Evolutionary conservation across 2,329 filamentous ascomycete genomes (phyloP), one percentile per base, ranked within the genome.

Genomic region (Epicoccum nigrum): DNA sequence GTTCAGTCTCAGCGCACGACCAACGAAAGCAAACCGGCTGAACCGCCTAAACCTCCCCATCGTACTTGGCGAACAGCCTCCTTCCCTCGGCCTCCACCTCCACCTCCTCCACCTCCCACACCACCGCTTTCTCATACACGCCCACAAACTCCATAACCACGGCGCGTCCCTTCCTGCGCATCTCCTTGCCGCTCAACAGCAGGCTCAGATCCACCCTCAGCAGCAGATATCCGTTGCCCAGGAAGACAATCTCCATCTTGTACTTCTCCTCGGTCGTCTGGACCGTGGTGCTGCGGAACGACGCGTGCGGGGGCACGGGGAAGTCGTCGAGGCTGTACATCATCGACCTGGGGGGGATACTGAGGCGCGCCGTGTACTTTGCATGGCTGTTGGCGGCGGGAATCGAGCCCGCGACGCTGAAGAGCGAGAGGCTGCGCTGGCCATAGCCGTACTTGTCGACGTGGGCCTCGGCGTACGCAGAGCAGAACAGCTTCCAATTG

Each of bases 361-460:
- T 55, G 7, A 72, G 48, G 2, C 61, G 60, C 4, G 67, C 69
- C 1, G 62, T 69, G 39, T 58, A 70, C n/a, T n/a, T 27, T 11
- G 23, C 23, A 6, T 11, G 11, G 6, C 23, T 6, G 23, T 11
- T 6, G 28, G 11, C 11, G 28, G 13, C 2, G 39, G 0, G 43
- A n/a, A 9, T 45, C 28, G 58, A 52, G 11, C 59, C 65, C 0
- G 59, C 46, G 3, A 65, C 55, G 1, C 59, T 39, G 12, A 49
- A 51, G 9, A 72, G 62, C 12, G 25, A 53, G 7, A 72, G 51
- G 1, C 52, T 66, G 28, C 69, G 65, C 38, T 60, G 45, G 0
- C 69, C 69, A 17, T 48, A 60, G 1, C 59, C 58, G 49, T 69
- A 70, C n/a, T 54, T 59, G 49, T 72, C 69, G 7, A 64, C 51